Evolutionary conservation across 202 grass and related monocot genomes (phyloP).

Genomic region (Saccharum hybrid): DNA sequence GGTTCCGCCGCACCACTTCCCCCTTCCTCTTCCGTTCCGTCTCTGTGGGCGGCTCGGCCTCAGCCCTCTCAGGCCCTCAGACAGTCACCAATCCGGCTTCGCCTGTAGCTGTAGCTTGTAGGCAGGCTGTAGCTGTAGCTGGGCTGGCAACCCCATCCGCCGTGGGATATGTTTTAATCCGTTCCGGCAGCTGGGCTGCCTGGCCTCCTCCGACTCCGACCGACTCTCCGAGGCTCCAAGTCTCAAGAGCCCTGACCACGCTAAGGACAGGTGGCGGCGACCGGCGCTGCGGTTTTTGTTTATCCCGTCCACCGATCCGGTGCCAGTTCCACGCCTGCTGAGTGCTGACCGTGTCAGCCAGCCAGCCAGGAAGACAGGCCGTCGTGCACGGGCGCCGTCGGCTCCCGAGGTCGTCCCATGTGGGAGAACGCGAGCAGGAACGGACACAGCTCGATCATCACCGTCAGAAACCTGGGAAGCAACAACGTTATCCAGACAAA

Average conservation of each 20-base stretch:
- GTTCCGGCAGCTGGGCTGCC: background rate
- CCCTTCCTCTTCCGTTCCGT: background rate
- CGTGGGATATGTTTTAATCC: background rate
- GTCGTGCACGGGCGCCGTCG: background rate
- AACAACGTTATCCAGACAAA: conserved; percentile 2
- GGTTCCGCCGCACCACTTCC: background rate
- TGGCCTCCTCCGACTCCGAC: background rate
- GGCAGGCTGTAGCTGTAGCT: background rate
- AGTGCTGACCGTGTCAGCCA: background rate
- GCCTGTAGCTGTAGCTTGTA: too few relatives aligned
- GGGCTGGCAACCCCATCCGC: conserved; percentile 8
- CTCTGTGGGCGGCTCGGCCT: background rate
- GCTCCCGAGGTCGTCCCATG: background rate
- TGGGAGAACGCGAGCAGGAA: background rate
- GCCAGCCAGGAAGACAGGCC: background rate
- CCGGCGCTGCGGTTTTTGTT: background rate
- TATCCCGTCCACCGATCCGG: background rate
- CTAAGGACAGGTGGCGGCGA: background rate
- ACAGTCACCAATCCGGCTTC: too few relatives aligned
- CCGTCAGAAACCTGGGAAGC: background rate
- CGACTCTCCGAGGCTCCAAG: background rate
- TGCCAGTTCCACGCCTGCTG: background rate
- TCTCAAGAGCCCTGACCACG: background rate
- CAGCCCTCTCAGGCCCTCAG: too few relatives aligned
- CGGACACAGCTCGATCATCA: background rate